Percentiles rank a stretch among this genome's conserved stretches.
Evolutionary conservation across 495 filamentous ascomycete species (phyloP).

Genomic region (Penicillium coffeae): DNA sequence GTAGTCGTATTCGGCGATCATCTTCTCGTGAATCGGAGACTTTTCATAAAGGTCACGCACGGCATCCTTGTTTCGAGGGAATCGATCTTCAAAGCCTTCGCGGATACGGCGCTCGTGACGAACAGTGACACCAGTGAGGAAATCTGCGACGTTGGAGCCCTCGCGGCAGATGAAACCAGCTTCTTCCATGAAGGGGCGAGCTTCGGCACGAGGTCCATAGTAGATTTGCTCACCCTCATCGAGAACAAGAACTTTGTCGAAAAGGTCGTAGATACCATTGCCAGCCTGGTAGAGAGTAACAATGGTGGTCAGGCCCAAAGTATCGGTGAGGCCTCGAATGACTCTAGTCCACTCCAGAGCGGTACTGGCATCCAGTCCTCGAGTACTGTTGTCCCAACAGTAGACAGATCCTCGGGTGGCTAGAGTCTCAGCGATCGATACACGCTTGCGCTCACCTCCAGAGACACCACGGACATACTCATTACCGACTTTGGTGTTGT

Average conservation of each 20-base stretch:
- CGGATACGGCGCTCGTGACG: constrained; percentile 59
- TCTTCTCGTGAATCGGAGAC: constrained; percentile 29
- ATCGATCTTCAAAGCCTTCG: constrained; percentile 45
- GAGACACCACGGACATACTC: constrained; percentile 77
- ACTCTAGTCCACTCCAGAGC: constrained; percentile 54
- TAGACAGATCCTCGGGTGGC: constrained; percentile 58
- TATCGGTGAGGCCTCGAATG: constrained; percentile 45
- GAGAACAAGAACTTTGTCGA: constrained; percentile 67
- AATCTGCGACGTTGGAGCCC: constrained; percentile 65
- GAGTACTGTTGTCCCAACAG: constrained; percentile 61
- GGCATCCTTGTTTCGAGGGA: constrained; percentile 44
- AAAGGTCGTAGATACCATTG: constrained; percentile 57
- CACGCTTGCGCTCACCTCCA: constrained; percentile 76
- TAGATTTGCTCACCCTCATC: constrained; percentile 62
- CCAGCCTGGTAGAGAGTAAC: constrained; percentile 60
- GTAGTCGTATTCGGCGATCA: constrained; percentile 48
- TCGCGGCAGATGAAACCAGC: constrained; percentile 63
- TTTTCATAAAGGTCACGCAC: constrained; percentile 38
- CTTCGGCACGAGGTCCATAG: constrained; percentile 55
- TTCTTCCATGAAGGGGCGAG: constrained; percentile 62
- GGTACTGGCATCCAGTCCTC: constrained; percentile 58
- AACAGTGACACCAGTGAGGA: constrained; percentile 69
- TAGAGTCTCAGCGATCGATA: constrained; percentile 63
- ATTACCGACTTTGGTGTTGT: constrained; percentile 77
- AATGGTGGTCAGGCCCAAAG: constrained; percentile 43